A percentile compares a stretch with the other conserved stretches of the same genome.
Conservation (phyloP, 2,329 filamentous ascomycete genomes). For the Myriosclerotinia duriaeana region DNA sequence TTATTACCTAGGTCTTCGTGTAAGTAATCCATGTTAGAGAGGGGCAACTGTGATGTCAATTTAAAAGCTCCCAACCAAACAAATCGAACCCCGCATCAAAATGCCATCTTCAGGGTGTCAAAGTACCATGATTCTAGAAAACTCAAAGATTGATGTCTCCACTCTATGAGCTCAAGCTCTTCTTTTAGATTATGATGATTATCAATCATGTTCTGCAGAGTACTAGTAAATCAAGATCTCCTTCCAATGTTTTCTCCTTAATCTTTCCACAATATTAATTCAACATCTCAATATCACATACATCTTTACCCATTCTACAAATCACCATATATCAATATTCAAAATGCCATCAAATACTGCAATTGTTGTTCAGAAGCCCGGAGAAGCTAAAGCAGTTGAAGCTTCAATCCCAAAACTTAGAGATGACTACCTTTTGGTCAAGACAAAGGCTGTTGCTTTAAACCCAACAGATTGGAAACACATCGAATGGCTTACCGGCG, state of each 20-base stretch:
- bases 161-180: constrained; percentile 8
- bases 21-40: background rate
- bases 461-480: constrained; percentile 42
- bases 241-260: background rate
- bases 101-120: background rate
- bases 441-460: constrained; percentile 37
- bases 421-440: constrained; percentile 39
- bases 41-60: constrained; percentile 10
- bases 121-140: background rate
- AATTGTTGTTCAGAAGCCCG: constrained; percentile 34
- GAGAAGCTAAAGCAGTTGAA: constrained; percentile 31
- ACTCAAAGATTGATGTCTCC: constrained; percentile 3
- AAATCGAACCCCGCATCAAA: constrained; percentile 7
- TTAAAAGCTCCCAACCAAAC: background rate
- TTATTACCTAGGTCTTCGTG: background rate
- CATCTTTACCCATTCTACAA: background rate
- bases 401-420: constrained; percentile 35
- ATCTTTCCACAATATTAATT: background rate
- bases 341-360: constrained; percentile 35
- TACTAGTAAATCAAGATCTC: background rate
- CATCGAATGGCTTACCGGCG: constrained; percentile 31
- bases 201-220: constrained; percentile 1
- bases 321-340: background rate
- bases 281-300: background rate
- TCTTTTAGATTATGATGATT: constrained; percentile 5